Percentiles rank a stretch among this genome's conserved stretches.
Conservation (phyloP, 1,284 basidiomycete species). For the Puccinia triticina region DNA sequence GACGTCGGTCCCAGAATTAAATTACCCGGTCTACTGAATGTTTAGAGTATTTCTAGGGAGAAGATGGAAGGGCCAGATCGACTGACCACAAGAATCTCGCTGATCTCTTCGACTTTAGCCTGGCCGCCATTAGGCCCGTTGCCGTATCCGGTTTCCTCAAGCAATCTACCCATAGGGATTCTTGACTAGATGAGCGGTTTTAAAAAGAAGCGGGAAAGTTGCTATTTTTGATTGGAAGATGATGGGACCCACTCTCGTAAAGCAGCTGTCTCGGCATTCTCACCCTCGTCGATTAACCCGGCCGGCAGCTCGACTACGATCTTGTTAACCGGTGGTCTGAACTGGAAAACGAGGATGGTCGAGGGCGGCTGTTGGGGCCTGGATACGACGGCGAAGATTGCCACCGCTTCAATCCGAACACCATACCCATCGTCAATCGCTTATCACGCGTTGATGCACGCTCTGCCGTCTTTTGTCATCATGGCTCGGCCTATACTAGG, state of each 20-base stretch:
- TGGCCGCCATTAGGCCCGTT: conserved; percentile 54
- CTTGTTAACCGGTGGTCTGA: conserved; percentile 21
- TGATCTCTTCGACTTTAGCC: conserved; percentile 55
- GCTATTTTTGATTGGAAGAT: background rate
- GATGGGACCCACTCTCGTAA: conserved; percentile 55
- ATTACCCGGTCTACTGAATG: too few species aligned
- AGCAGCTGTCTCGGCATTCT: conserved; percentile 57
- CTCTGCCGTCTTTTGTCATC: background rate
- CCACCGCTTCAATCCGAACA: conserved; percentile 54
- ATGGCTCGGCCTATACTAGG: background rate
- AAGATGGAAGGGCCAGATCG: too few species aligned
- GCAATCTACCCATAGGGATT: conserved; percentile 42
- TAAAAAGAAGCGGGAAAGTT: background rate
- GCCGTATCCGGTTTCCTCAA: conserved; percentile 60
- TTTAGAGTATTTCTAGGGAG: too few species aligned
- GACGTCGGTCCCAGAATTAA: background rate
- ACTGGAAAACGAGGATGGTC: conserved; percentile 57
- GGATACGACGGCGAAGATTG: conserved; percentile 58
- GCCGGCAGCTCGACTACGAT: conserved; percentile 60
- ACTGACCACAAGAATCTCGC: conserved; percentile 54
- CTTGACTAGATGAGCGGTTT: background rate
- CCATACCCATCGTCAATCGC: too few species aligned
- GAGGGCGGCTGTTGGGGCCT: conserved; percentile 55
- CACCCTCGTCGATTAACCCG: conserved; percentile 58
- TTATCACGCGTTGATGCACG: background rate